Percentiles rank a stretch among this genome's conserved stretches.
Evolutionary conservation across 2,329 filamentous ascomycete genomes (phyloP).

Genomic region (Macrophomina pseudophaseolina): DNA sequence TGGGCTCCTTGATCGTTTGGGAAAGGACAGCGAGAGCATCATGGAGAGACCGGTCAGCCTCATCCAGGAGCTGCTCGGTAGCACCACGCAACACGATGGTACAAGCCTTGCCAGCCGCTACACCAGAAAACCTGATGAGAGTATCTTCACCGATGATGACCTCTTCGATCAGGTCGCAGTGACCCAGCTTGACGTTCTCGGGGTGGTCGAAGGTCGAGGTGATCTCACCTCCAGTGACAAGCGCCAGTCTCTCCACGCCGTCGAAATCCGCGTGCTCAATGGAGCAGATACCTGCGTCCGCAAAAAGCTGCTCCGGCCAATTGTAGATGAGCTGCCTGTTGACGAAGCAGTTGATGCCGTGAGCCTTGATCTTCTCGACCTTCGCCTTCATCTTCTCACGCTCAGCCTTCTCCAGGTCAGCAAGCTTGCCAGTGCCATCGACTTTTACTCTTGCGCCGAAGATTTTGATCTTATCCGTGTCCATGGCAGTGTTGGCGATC

Average conservation of each 20-base stretch:
- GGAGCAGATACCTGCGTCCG: constrained; percentile 95
- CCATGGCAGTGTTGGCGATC: constrained; percentile 98
- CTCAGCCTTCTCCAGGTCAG: constrained; percentile 98
- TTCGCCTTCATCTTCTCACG: constrained; percentile 99
- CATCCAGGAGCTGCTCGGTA: constrained; percentile 94
- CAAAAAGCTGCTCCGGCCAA: constrained; percentile 99
- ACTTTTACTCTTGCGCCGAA: constrained; percentile 98
- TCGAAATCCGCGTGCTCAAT: constrained; percentile 99
- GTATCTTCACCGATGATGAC: constrained; percentile 98
- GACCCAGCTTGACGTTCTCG: constrained; percentile 92
- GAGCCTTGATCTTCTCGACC: constrained; percentile 97
- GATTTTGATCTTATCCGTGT: constrained; percentile 99
- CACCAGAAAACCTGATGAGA: constrained; percentile 95
- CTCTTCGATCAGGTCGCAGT: constrained; percentile 95
- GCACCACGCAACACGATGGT: constrained; percentile 96
- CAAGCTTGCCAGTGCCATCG: constrained; percentile 91
- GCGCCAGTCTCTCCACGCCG: constrained; percentile 89
- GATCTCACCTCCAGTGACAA: constrained; percentile 97
- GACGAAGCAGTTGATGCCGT: constrained; percentile 99
- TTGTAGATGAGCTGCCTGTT: constrained; percentile 99
- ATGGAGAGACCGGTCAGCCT: constrained; percentile 94
- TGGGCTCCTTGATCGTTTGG: constrained; percentile 92
- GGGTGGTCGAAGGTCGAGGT: constrained; percentile 98
- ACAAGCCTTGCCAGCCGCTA: constrained; percentile 91
- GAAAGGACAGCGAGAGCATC: constrained; percentile 95